phyloP scores from a whole-genome alignment of 2,329 filamentous ascomycete species.

The Hortaea sp. region DNA sequence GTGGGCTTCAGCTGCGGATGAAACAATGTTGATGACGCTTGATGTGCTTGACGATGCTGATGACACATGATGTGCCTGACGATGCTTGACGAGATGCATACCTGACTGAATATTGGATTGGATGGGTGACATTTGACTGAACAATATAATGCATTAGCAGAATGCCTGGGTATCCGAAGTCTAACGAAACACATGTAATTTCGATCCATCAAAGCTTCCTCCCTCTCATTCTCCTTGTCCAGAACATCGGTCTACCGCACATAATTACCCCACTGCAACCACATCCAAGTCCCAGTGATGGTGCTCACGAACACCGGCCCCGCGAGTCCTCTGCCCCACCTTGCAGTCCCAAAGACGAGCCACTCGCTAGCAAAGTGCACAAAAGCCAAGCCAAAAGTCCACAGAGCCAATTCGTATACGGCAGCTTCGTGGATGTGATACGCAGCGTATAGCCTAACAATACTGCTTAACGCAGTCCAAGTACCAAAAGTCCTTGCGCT shows the following conservation, averaged over 20 bases:
- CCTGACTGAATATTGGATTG: too few relatives aligned
- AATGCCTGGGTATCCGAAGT: too few relatives aligned
- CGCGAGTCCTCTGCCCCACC: slow-evolving; percentile 49
- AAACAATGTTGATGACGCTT: too few relatives aligned
- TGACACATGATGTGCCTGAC: too few relatives aligned
- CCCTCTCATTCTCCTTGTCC: too few relatives aligned
- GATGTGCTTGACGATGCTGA: too few relatives aligned
- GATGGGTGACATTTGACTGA: too few relatives aligned
- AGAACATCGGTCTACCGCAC: slow-evolving; percentile 4
- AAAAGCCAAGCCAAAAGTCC: slow-evolving; percentile 71
- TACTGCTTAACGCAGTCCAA: slow-evolving; percentile 70
- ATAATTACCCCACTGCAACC: slow-evolving; percentile 46
- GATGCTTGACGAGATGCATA: too few relatives aligned
- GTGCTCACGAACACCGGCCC: slow-evolving; percentile 50
- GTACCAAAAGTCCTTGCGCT: slow-evolving; percentile 74
- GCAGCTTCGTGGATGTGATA: slow-evolving; percentile 65
- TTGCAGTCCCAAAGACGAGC: slow-evolving; percentile 66
- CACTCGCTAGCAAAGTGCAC: slow-evolving; percentile 74
- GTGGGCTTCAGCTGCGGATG: too few relatives aligned
- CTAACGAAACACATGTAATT: too few relatives aligned
- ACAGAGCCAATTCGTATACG: slow-evolving; percentile 70
- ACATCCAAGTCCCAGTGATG: slow-evolving; percentile 51
- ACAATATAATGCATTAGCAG: too few relatives aligned
- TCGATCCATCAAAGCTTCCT: too few relatives aligned
- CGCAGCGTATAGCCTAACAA: slow-evolving; percentile 73